These are phyloP conservation scores for Puccinia novopanici DNA, from an alignment of 1,284 basidiomycete genomes.

Conservation along the genomic window DNA sequence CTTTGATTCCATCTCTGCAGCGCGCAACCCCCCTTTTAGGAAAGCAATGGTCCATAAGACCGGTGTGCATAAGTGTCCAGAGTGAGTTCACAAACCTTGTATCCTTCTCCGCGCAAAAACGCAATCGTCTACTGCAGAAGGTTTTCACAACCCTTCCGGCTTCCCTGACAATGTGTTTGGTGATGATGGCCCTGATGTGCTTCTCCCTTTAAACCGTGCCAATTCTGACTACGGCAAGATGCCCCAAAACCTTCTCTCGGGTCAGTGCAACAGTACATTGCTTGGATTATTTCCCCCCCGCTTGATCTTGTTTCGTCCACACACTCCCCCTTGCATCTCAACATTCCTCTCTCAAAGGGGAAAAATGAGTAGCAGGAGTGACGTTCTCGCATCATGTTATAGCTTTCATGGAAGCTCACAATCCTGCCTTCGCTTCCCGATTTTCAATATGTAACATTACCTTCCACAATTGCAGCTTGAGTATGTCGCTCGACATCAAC, in stretches of 20 bases:
- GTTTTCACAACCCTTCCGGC: neutral
- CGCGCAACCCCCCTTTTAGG: too few relatives aligned
- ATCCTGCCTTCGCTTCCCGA: neutral
- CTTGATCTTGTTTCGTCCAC: neutral
- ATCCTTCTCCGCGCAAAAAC: neutral
- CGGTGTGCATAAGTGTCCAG: constrained; percentile 34
- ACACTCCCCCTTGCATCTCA: too few relatives aligned
- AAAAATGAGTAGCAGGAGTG: neutral
- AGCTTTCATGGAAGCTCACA: too few relatives aligned
- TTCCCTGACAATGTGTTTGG: too few relatives aligned
- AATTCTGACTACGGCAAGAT: constrained; percentile 10
- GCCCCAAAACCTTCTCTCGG: constrained; percentile 41
- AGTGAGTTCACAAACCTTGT: constrained; percentile 5
- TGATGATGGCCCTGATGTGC: neutral
- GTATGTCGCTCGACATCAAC: constrained; percentile 38
- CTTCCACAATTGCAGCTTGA: constrained; percentile 44
- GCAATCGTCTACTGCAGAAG: too few relatives aligned
- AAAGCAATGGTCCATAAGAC: constrained; percentile 48
- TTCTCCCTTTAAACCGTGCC: neutral
- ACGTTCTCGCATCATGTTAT: neutral
- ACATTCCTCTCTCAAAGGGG: too few relatives aligned
- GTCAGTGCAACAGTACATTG: constrained; percentile 9
- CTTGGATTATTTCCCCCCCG: neutral
- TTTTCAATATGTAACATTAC: too few relatives aligned
- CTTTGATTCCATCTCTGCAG: neutral